Base-by-base conservation (phyloP, 1,139 yeast species). In the Geotrichum bryndzae region DNA sequence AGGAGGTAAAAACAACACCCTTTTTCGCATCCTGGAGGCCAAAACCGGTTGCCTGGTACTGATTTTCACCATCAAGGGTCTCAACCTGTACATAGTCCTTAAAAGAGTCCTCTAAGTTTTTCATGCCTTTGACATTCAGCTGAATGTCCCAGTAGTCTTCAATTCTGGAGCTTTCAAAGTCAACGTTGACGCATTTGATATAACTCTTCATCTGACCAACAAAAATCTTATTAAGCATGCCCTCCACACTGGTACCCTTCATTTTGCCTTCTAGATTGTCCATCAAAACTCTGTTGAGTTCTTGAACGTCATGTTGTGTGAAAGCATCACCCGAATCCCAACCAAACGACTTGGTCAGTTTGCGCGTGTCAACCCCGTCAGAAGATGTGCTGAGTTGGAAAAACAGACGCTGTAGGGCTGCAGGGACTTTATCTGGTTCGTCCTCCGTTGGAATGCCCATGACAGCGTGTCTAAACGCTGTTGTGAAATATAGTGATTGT, bases 101-200 rank as follows among this genome's bases (percentile, higher is more conserved):
- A 73, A 94, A 94, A 0, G 97, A 87, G 58, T 86, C 87, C 65
- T 83, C 79, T 56, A 94, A 80, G 67, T 85, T 85, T 62, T 79
- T 81, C 79, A 91, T 82, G 38, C 94, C 90, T 73, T 90, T 90
- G 29, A 94, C 99, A 71, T 94, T 94, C 67, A 94, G 79, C 74
- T 95, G 99, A 65, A 94, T 88, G 77, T 94, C 99, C 99, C 99
- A 94, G 70, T 90, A 94, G 71, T 95, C 99, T 74, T 94, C 99
- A 6, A 82, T 84, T 66, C 97, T 81, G 2, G 97, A 86, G 29
- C 96, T 88, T 75, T 94, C 99, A 73, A 90, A 94, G 59, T 94
- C 92, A n/a, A 94, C 98, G 73, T 92, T 84, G 58, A 94, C 85
- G 77, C 99, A 94, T 72, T 90, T 88, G 70, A 95, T 89, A 72